These are phyloP conservation scores for Zygosaccharomyces pseudorouxii DNA, from an alignment of 805 yeast species.

Conservation along the genomic window DNA sequence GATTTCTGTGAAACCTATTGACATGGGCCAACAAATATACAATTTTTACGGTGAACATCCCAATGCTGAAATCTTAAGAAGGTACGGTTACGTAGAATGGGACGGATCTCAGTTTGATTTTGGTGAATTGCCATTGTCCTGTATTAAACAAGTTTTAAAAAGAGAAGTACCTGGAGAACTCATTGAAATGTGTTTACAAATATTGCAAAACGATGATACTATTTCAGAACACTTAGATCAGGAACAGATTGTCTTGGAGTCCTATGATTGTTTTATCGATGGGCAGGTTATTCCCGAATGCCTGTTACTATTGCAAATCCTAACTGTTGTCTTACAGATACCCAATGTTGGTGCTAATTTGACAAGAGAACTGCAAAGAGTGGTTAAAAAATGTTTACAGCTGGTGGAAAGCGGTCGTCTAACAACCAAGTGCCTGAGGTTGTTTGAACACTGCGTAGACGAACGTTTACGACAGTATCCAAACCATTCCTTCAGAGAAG, in stretches of 20 bases:
- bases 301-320: slow-evolving; percentile 47
- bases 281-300: slow-evolving; percentile 61
- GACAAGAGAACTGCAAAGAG: slow-evolving; percentile 41
- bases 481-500: slow-evolving; percentile 28
- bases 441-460: slow-evolving; percentile 29
- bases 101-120: slow-evolving; percentile 71
- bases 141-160: slow-evolving; percentile 33
- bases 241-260: slow-evolving; percentile 44
- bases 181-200: slow-evolving; percentile 37
- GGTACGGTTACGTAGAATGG: slow-evolving; percentile 86
- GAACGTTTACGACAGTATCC: slow-evolving; percentile 48
- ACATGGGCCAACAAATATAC: slow-evolving; percentile 67
- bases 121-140: slow-evolving; percentile 60
- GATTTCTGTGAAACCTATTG: slow-evolving; percentile 60
- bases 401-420: slow-evolving; percentile 48
- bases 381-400: slow-evolving; percentile 57
- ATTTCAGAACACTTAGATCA: slow-evolving; percentile 37
- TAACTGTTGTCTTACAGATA: slow-evolving; percentile 35
- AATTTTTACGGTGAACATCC: slow-evolving; percentile 91
- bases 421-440: slow-evolving; percentile 36
- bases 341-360: slow-evolving; percentile 26
- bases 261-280: slow-evolving; percentile 57
- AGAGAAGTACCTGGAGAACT: slow-evolving; percentile 24
- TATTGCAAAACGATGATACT: slow-evolving; percentile 25
- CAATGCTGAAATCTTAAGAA: slow-evolving; percentile 80